These are phyloP conservation scores for Colletotrichum filicis DNA, from an alignment of 2,329 filamentous ascomycete species.

Conservation along the genomic window DNA sequence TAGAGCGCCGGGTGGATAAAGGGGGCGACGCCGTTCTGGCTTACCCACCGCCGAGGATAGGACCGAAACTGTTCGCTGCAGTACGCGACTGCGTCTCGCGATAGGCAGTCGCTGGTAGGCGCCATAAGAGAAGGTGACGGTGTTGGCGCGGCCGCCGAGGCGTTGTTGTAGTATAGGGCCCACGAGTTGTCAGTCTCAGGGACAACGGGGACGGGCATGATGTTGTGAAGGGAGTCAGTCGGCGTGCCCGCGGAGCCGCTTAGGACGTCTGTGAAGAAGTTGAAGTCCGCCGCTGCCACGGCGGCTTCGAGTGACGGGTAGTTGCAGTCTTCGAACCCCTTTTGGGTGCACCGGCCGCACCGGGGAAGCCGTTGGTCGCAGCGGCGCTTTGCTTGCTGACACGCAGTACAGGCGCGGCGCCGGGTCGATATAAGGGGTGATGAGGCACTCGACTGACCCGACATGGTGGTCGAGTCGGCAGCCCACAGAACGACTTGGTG, in stretches of 20 bases:
- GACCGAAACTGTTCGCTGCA: constrained; percentile 34
- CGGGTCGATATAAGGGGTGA: constrained; percentile 35
- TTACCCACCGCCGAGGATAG: constrained; percentile 42
- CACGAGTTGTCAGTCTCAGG: constrained; percentile 28
- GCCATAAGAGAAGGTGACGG: constrained; percentile 21
- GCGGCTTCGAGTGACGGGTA: constrained; percentile 38
- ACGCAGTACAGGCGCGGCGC: constrained; percentile 48
- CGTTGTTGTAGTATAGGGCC: constrained; percentile 33
- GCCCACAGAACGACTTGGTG: constrained; percentile 9
- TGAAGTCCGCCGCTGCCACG: constrained; percentile 38
- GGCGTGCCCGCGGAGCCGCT: constrained; percentile 25
- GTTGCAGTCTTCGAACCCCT: constrained; percentile 38
- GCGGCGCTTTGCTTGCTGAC: constrained; percentile 49
- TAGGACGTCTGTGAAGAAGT: constrained; percentile 41
- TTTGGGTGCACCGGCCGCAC: constrained; percentile 46
- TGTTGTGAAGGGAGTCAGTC: constrained; percentile 23
- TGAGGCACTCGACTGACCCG: constrained; percentile 31
- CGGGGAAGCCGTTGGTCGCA: constrained; percentile 48
- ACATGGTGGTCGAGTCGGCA: constrained; percentile 28
- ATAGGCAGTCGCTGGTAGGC: constrained; percentile 15
- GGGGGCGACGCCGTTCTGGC: constrained; percentile 38
- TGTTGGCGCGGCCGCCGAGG: constrained; percentile 9
- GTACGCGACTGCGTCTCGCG: constrained; percentile 32
- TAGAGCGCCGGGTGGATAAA: constrained; percentile 44
- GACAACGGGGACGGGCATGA: constrained; percentile 26